Conservation (phyloP, 2,329 filamentous ascomycete species). For the Trichoderma guizhouense region DNA sequence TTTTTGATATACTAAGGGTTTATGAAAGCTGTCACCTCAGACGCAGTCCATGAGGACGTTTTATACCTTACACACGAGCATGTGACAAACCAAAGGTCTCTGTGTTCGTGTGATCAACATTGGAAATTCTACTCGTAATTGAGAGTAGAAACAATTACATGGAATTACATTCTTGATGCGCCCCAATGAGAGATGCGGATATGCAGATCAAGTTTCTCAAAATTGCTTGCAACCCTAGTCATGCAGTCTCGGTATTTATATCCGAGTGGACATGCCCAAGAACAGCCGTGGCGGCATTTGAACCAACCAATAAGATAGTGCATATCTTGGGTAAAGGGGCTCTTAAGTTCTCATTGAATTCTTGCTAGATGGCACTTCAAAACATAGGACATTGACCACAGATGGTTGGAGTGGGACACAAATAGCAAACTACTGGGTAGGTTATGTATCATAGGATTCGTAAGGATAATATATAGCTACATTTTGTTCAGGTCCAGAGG, state of each 20-base stretch:
- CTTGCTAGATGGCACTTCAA: neutral
- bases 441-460: neutral
- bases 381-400: neutral
- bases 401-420: neutral
- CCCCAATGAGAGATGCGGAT: neutral
- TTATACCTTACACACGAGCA: neutral
- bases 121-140: neutral
- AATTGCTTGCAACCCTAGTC: neutral
- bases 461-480: neutral
- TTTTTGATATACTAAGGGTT: neutral
- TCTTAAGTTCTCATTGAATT: neutral
- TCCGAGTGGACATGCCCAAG: neutral
- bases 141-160: neutral
- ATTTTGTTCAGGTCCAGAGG: rapidly evolving
- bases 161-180: neutral
- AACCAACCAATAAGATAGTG: neutral
- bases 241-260: neutral
- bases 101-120: neutral
- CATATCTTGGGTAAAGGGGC: neutral
- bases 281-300: neutral
- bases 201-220: neutral
- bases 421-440: no score
- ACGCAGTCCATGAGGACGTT: neutral
- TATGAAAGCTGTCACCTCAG: neutral
- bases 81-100: neutral